These are phyloP conservation scores for Plectranthus barbatus DNA, from an alignment of 257 asterid species.

Conservation along the genomic window DNA sequence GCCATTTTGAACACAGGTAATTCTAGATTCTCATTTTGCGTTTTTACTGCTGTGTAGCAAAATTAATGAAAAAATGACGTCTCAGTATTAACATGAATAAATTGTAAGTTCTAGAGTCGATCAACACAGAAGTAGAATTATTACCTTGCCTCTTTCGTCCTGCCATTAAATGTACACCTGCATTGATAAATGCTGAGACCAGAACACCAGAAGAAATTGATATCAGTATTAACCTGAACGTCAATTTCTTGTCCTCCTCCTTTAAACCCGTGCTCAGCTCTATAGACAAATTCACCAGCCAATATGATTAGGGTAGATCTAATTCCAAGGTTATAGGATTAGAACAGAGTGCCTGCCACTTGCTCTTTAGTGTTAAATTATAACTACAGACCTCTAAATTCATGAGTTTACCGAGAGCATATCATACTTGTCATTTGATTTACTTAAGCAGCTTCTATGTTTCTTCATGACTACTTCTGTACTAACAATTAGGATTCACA, in stretches of 20 bases:
- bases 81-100: background rate
- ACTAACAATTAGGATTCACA: background rate
- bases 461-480: background rate
- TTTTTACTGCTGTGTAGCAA: background rate
- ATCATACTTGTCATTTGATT: too few species aligned
- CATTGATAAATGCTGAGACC: background rate
- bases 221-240: conserved; percentile 2
- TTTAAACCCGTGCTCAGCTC: background rate
- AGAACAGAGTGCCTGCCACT: background rate
- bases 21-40: conserved; percentile 18
- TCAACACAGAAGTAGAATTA: background rate
- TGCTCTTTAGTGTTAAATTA: background rate
- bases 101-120: background rate
- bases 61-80: background rate
- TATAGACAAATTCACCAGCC: background rate
- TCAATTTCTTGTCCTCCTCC: background rate
- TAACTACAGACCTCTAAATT: background rate
- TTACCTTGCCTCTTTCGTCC: conserved; percentile 16
- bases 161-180: background rate
- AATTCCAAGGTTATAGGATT: background rate
- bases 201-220: conserved; percentile 11
- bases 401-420: background rate
- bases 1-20: conserved; percentile 24
- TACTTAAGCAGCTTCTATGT: background rate
- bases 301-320: background rate